These are phyloP conservation scores for Trifolium subterraneum DNA, from an alignment of 306 rosid genomes.

Conservation along the genomic window DNA sequence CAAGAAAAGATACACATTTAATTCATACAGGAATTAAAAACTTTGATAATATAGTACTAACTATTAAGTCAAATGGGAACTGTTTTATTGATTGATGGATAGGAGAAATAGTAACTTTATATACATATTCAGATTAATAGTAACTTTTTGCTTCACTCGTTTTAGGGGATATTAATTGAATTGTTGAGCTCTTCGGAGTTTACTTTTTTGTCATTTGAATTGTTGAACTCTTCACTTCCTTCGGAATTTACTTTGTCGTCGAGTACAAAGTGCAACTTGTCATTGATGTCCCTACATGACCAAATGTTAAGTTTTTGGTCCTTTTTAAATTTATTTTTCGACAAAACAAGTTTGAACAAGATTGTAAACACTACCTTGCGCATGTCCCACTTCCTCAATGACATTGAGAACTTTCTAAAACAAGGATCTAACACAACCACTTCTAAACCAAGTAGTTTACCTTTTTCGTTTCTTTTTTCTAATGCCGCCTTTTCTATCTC, in stretches of 20 bases:
- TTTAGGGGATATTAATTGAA: too few relatives aligned
- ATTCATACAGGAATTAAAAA: too few relatives aligned
- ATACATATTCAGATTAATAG: too few relatives aligned
- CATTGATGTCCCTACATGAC: not conserved
- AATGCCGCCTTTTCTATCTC: not conserved
- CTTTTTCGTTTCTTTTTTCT: not conserved
- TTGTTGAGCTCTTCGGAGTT: too few relatives aligned
- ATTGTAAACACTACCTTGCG: not conserved
- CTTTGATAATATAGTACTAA: too few relatives aligned
- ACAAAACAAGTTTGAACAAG: not conserved
- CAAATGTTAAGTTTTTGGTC: not conserved
- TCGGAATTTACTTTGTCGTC: not conserved
- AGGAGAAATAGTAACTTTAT: too few relatives aligned
- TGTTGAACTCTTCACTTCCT: too few relatives aligned
- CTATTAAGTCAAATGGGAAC: too few relatives aligned
- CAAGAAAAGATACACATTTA: too few relatives aligned
- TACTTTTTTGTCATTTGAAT: too few relatives aligned
- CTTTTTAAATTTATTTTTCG: not conserved
- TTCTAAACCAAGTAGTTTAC: not conserved
- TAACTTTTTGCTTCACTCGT: too few relatives aligned
- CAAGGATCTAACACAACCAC: not conserved
- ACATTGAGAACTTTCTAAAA: not conserved
- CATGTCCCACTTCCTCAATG: conserved; percentile 10
- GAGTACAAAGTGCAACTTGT: not conserved
- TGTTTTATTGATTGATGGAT: too few relatives aligned